These are phyloP conservation scores for Raffaelea albimanens DNA, from an alignment of 2,329 filamentous ascomycete species.

Conservation along the genomic window DNA sequence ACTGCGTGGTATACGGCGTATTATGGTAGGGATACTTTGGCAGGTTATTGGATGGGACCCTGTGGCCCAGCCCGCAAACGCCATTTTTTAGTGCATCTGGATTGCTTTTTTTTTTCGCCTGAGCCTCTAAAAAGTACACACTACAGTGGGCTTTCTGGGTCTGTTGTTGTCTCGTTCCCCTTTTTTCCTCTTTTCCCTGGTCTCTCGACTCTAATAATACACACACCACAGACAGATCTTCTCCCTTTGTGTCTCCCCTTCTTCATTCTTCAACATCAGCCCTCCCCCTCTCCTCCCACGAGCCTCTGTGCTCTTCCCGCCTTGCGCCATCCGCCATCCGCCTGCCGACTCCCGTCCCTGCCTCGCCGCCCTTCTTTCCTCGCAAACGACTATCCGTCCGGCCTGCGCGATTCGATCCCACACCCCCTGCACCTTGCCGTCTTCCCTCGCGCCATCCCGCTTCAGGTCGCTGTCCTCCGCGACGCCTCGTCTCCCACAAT, in stretches of 20 bases:
- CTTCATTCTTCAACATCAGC: background rate
- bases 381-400: background rate
- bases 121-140: too few species aligned
- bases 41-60: background rate
- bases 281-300: too few species aligned
- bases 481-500: constrained; percentile 13
- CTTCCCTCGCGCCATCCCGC: background rate
- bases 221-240: background rate
- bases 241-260: background rate
- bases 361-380: too few species aligned
- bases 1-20: too few species aligned
- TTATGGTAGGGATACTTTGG: too few species aligned
- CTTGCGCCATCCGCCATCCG: background rate
- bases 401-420: background rate
- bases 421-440: background rate
- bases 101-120: background rate
- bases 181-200: background rate
- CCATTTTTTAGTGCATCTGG: background rate
- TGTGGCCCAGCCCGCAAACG: background rate
- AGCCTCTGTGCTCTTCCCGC: background rate
- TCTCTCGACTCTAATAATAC: background rate
- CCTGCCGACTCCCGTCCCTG: background rate
- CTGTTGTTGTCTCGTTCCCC: background rate
- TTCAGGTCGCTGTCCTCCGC: too few species aligned
- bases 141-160: too few species aligned